Base-by-base conservation (phyloP, 345 rosid genomes). In the Dovyalis caffra region DNA sequence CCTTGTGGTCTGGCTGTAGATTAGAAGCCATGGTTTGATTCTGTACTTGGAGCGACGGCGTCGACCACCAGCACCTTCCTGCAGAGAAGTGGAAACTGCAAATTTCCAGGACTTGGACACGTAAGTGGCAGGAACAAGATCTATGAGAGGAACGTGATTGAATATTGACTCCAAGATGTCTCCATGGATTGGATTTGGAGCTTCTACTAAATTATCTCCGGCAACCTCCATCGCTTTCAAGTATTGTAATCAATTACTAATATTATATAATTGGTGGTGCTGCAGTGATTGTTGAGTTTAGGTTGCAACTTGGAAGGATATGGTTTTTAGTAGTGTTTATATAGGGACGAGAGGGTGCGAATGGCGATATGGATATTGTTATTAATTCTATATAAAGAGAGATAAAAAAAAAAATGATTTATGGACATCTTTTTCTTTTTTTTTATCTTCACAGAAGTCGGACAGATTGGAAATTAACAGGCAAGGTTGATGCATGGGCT, bases 41-140 rank as follows among this genome's bases (percentile, higher is more conserved):
- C 68, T 79, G 69, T n/a, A n/a, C n/a, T 82, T 87, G 80, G 69
- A 18, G 61, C 78, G 82, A 74, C 78, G 87, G 66, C 47, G 47
- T 2, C 47, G 1, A 14, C 18, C 18, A 43, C 47, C 47, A 35
- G 8, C 38, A 35, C 0, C 9, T 43, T 16, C 47, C 47, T 43
- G 47, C 47, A 94, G 92, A 35, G 97, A 92, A 58, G 89, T 85
- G 70, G 79, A 88, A 81, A 87, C 90, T 77, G 90, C 82, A 72
- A 67, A 86, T 69, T 79, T 83, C 98, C 98, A 94, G 40, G 91
- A 72, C 57, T 72, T 88, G 45, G 93, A 90, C 26, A 94, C 97
- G 34, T 74, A 90, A 23, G 56, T 66, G 29, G 94, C 88, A 1
- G 93, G 81, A 40, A 83, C 58, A 67, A 94, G 97, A 72, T 91